phyloP scores from a whole-genome alignment of 768 basidiomycete species.

The Mycena galopus region DNA sequence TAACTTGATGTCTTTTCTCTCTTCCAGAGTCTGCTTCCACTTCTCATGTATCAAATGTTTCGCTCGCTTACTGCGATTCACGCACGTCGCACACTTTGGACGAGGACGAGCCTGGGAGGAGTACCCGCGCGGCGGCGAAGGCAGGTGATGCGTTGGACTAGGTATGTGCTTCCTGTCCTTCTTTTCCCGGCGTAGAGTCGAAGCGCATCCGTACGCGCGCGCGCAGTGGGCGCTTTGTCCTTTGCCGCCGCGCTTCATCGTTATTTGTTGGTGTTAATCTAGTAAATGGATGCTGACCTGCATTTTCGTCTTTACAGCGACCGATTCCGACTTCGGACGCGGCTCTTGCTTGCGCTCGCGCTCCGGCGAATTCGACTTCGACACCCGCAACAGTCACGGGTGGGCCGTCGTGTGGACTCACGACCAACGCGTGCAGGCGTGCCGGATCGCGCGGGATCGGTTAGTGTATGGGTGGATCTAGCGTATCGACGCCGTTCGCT shows the following conservation, averaged over 20 bases:
- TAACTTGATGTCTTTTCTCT: neutral
- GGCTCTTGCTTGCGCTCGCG: neutral
- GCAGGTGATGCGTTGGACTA: neutral
- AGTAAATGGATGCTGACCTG: neutral
- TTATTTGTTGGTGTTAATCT: neutral
- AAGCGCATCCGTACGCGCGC: too few species aligned
- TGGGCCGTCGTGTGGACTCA: neutral
- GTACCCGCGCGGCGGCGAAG: neutral
- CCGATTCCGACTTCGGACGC: too few species aligned
- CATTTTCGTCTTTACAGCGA: neutral
- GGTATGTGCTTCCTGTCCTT: too few species aligned
- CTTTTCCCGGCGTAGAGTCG: too few species aligned
- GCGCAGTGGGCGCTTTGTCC: too few species aligned
- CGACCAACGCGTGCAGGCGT: conserved; percentile 1
- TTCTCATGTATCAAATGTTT: neutral
- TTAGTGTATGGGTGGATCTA: too few species aligned
- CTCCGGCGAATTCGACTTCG: neutral
- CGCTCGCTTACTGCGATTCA: neutral
- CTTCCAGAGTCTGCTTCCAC: neutral
- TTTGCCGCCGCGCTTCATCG: too few species aligned
- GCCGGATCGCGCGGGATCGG: neutral
- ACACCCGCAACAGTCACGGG: neutral
- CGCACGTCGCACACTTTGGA: too few species aligned
- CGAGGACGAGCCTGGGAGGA: neutral
- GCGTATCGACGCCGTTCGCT: neutral